Base-by-base conservation (phyloP, 2,329 filamentous ascomycete genomes). In the Pseudonectria buxi region DNA sequence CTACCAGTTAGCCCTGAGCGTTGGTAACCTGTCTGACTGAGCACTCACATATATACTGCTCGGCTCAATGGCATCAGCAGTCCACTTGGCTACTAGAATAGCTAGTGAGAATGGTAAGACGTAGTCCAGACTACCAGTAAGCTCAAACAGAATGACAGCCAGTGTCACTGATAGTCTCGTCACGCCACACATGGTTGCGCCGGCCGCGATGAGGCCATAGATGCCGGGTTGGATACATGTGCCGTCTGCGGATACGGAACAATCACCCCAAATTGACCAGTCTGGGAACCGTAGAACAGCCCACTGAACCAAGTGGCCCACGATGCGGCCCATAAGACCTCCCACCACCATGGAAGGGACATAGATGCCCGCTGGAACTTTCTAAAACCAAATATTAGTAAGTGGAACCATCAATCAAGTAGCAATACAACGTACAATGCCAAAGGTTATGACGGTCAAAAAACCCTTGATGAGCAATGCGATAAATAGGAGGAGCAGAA, bases 341-440 rank as follows among this genome's bases (percentile, higher is more conserved):
- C 92, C 92, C 13, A 96, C 87, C 18, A 96, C 92, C 92, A 98
- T 98, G 50, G 90, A 95, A 3, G 92, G 92, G 2, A 98, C 89
- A 51, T 98, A 98, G 49, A 98, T 95, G 44, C 92, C 92, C 1
- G 90, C 88, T 9, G 92, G 92, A 1, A 96, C 81, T 71, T 96
- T 96, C 71, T 77, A 55, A 7, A 10, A 1, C 13, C 14, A 12
- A 3, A 5, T n/a, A 38, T 58, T 32, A 56, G 52, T 14, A 12
- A 30, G 40, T 26, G 27, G 6, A 7, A 14, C 14, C 18, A 7
- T 18, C 15, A 22, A 25, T 14, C 11, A 10, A n/a, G n/a, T n/a
- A n/a, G n/a, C n/a, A n/a, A n/a, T n/a, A n/a, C n/a, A n/a, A 69
- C 74, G 61, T 62, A 77, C 74, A 48, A 95, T 89, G 16, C 90